Evolutionary conservation across 352 stramenopile species (phyloP), one percentile per base, ranked within the genome.

Genomic region (Plasmopara muralis): DNA sequence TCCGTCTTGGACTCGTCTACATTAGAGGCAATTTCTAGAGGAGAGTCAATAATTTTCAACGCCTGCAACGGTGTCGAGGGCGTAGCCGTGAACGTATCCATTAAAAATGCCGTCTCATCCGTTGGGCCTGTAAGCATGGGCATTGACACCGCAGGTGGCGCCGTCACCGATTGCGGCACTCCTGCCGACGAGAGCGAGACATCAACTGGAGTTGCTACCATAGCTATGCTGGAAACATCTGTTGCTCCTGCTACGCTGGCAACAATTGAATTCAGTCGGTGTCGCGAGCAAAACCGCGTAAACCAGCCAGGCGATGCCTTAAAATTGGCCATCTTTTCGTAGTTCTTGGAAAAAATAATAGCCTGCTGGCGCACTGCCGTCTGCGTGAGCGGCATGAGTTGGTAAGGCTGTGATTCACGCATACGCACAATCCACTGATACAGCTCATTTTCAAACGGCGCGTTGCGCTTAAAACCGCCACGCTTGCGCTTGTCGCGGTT

Each of bases 241-340:
- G 33, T 44, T 29, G 8, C 37, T 34, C 31, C 44, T 41, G 35
- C 42, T 18, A 30, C 52, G 14, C 46, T 31, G n/a, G 53, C 53
- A 34, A 83, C 71, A 16, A 78, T 74, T 28, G 83, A 79, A 46
- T 91, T 80, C 18, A 94, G 63, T 44, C 77, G 77, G 49, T 94
- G 82, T 20, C 83, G 78, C 47, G 83, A 89, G 64, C 84, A 94
- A 58, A 93, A 94, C 53, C 84, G 82, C 52, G 82, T 77, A 53
- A 93, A 94, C 84, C 84, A 94, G 25, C 84, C 83, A 0, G 82
- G 80, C 6, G 84, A 92, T 5, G 84, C 84, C 64, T 94, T 91
- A 60, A 94, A 93, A 29, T 74, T 87, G 39, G 63, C 63, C 82
- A 94, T 92, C 31, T 65, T 70, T 25, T 91, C 77, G 60, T 91